Evolutionary conservation across 176 grass and related monocot species (phyloP), one percentile per base, ranked within the genome.

Genomic region (Poa annua): DNA sequence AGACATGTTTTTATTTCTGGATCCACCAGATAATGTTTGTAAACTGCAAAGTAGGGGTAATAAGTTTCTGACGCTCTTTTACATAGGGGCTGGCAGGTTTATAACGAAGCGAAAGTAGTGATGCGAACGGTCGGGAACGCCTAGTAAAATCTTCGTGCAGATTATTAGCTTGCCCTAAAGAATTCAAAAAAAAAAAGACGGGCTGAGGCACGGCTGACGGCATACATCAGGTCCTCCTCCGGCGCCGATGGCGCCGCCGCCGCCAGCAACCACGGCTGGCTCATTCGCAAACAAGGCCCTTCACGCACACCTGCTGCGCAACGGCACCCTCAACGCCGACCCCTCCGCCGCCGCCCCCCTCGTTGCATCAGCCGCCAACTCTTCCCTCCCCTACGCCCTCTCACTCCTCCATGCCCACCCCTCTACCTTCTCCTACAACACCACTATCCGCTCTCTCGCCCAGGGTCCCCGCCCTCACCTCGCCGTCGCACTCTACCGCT

Each of bases 381-480:
- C 49, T 15, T 52, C 77, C 60, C 82, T 89, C 48, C 76, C 81
- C 81, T 89, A 89, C 34, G 87, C 87, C 12, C 76, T 55, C 76
- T 32, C 87, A 49, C 56, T 89, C 87, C 82, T 76, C 68, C 68
- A 50, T 39, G 56, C 81, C 53, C 45, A 77, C 25, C 81, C 76
- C 35, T 14, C 75, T 45, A 45, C 81, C 81, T 84, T 88, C 81
- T 71, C 76, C 65, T 80, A 77, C 73, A 88, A 88, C 75, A 66
- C 86, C 81, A 44, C 82, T 54, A 79, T 88, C 62, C 86, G 81
- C n/a, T 68, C 81, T 56, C 77, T 71, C 75, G 66, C 86, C 56
- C 81, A 78, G n/a, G 69, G 81, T 33, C 64, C 55, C 66, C 6
- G 21, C 53, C 86, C 86, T 16, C 75, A 72, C 66, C 66, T 74